Conservation (phyloP, 1,284 basidiomycete species). For the Austroboletus niveus region DNA sequence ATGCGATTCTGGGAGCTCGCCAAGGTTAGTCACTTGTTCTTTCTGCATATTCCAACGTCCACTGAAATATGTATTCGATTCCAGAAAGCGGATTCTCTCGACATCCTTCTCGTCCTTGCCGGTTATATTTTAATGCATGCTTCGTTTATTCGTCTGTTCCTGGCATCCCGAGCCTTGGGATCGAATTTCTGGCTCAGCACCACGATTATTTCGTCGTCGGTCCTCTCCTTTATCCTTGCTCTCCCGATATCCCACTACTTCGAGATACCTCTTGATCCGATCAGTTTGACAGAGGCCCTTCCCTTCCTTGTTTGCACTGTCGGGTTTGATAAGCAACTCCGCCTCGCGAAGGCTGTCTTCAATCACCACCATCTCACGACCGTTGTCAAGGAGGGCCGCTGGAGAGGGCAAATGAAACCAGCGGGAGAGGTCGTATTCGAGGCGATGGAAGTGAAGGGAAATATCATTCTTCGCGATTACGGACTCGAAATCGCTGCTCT, state of each 20-base stretch:
- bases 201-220: constrained; percentile 82
- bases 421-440: constrained; percentile 84
- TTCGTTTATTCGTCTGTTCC: constrained; percentile 89
- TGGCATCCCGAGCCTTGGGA: constrained; percentile 83
- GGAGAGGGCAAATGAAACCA: constrained; percentile 60
- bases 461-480: constrained; percentile 89
- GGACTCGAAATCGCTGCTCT: constrained; percentile 90
- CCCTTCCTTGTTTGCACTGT: constrained; percentile 98
- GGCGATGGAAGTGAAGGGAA: constrained; percentile 77
- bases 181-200: constrained; percentile 88
- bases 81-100: constrained; percentile 91
- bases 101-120: constrained; percentile 93
- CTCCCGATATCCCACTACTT: constrained; percentile 84
- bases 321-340: constrained; percentile 96
- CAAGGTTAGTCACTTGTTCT: constrained; percentile 48
- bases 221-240: constrained; percentile 85
- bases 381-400: constrained; percentile 46
- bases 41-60: background rate
- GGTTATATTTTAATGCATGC: constrained; percentile 97
- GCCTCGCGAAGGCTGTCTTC: constrained; percentile 89
- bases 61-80: constrained; percentile 8
- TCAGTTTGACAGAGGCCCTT: constrained; percentile 91
- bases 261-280: constrained; percentile 87
- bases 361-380: constrained; percentile 74
- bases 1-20: constrained; percentile 85